Percentiles rank a stretch among this genome's conserved stretches.
phyloP scores from a whole-genome alignment of 345 rosid genomes.

The Salix suchowensis region DNA sequence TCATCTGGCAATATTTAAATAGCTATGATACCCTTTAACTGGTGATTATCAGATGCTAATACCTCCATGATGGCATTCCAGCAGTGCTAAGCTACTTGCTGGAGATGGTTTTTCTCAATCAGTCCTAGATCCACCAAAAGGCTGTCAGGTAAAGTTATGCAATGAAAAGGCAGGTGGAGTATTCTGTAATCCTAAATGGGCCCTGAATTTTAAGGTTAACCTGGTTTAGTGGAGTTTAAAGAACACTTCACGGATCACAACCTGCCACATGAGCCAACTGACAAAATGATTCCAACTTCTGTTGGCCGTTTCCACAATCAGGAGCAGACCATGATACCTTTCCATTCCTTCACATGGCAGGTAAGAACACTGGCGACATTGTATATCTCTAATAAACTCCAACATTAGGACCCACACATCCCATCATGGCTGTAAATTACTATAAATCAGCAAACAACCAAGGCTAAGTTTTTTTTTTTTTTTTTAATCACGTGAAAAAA shows the following conservation, averaged over 20 bases:
- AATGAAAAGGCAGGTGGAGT: neutral
- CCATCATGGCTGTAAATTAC: neutral
- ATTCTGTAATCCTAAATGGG: too few species aligned
- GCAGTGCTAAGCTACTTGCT: neutral
- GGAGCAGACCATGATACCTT: neutral
- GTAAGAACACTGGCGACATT: neutral
- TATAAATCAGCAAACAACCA: neutral
- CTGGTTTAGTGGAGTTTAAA: neutral
- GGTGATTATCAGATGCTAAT: too few species aligned
- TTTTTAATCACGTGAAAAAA: too few species aligned
- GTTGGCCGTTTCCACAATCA: neutral
- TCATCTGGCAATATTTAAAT: neutral
- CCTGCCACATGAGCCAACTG: neutral
- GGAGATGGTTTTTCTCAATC: neutral
- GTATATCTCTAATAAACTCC: neutral
- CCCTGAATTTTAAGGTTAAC: neutral
- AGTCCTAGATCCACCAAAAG: neutral
- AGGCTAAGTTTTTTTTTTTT: neutral
- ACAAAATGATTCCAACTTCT: neutral
- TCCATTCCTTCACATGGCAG: conserved; percentile 10
- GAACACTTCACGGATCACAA: neutral
- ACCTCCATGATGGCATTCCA: neutral
- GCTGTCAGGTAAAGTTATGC: neutral
- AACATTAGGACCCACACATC: neutral
- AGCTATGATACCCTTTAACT: neutral